Evolutionary conservation across 1,139 yeast genomes (phyloP).

Genomic region (Zygoascus sp.): DNA sequence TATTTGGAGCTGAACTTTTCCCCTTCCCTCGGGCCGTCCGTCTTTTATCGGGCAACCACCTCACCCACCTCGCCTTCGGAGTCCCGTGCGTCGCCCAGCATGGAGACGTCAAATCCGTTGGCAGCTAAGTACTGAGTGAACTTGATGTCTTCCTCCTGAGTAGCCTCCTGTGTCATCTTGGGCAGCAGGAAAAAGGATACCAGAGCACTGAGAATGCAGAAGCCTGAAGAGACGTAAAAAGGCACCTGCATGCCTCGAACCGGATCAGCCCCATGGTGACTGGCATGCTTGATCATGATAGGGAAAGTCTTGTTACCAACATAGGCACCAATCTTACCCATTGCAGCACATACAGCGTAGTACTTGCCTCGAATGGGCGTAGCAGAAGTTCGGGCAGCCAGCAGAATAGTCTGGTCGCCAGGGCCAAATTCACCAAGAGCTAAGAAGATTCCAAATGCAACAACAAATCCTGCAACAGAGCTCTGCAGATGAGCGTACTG

Average conservation of each 20-base stretch:
- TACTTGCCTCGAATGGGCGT: constrained; percentile 87
- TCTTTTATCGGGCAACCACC: background rate
- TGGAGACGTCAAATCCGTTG: constrained; percentile 33
- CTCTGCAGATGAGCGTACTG: constrained; percentile 50
- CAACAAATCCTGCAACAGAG: constrained; percentile 73
- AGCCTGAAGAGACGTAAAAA: constrained; percentile 72
- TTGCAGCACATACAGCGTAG: constrained; percentile 87
- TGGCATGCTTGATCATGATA: constrained; percentile 52
- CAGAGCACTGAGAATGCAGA: constrained; percentile 68
- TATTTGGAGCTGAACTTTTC: no score
- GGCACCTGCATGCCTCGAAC: constrained; percentile 65
- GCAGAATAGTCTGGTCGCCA: constrained; percentile 84
- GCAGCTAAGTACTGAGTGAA: constrained; percentile 57
- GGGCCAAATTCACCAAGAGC: constrained; percentile 92
- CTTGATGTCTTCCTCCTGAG: constrained; percentile 67
- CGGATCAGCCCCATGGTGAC: constrained; percentile 36
- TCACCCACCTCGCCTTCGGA: background rate
- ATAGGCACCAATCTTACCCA: constrained; percentile 89
- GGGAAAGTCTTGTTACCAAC: constrained; percentile 90
- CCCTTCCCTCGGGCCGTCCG: no score
- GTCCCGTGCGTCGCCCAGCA: constrained; percentile 25
- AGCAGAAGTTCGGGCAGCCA: constrained; percentile 83
- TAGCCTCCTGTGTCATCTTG: constrained; percentile 75
- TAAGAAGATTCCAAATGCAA: constrained; percentile 80
- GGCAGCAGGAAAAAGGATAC: constrained; percentile 73